Base-by-base conservation (phyloP, 176 grass and related monocot genomes). In the Triticum urartu region DNA sequence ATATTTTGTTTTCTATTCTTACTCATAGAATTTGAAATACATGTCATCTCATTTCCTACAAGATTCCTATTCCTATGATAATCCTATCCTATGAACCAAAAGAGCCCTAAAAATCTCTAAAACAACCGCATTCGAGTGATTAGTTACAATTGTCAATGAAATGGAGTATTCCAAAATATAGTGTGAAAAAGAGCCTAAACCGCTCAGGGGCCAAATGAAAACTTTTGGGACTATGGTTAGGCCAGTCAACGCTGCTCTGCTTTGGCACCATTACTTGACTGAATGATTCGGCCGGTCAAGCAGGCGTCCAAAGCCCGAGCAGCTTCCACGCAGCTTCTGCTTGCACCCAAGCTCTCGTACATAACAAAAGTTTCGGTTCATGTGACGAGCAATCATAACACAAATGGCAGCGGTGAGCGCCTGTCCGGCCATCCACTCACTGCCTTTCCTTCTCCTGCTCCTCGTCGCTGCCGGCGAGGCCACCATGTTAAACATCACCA, bases 401-500 rank as follows among this genome's bases (percentile, higher is more conserved):
- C 36, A 64, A 50, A 67, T 77, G 72, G 18, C 73, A 34, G 10
- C 6, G 12, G 30, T 5, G 32, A 10, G 28, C 33, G 24, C 62
- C n/a, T 38, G 8, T 6, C 36, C 9, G 20, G 33, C 56, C 2
- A 39, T 52, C 30, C 68, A 21, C 6, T 9, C 80, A 3, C 18
- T 64, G 1, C 56, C 42, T 24, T 15, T 87, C 39, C 10, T 86
- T 11, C 1, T 81, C 14, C 28, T 64, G 40, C 25, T 34, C 26
- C 1, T 56, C 1, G 13, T 62, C 7, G 28, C 1, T 28, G n/a
- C 50, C 65, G 4, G 11, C 45, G 11, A 8, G 9, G 54, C 25
- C 2, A 3, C 39, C 78, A 81, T 42, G 8, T 30, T 87, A 2
- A 81, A 28, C 69, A 75, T 87, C 82, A 75, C 61, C 68, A 89